Base-by-base conservation (phyloP, 1,284 basidiomycete genomes). In the Apiotrichum veenhuisii region DNA sequence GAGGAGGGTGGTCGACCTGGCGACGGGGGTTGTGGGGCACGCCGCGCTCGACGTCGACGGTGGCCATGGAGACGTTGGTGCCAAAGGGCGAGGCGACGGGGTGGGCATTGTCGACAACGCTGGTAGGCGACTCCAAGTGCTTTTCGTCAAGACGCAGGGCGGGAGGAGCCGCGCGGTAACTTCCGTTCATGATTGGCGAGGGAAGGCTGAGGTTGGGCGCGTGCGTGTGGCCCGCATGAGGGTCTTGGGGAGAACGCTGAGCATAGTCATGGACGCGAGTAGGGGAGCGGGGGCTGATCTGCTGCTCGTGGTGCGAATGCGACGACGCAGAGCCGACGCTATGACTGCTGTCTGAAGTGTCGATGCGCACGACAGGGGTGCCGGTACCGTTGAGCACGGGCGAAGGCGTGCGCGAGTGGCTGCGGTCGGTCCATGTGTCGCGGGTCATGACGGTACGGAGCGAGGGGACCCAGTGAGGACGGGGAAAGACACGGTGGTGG, bases 381-480 rank as follows among this genome's bases (percentile, higher is more conserved):
- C 30, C 30, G n/a, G n/a, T n/a, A n/a, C n/a, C n/a, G n/a, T n/a
- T n/a, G n/a, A n/a, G n/a, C 23, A 49, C 20, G 20, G 49, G 27
- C 22, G 53, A 33, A 37, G 34, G 43, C 18, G 46, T 43, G 15
- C 49, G 44, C 27, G 52, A 34, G 20, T 18, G 8, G 7, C 15
- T 30, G 18, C 37, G 26, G 20, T 36, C 47, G 11, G 26, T 33
- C 25, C 9, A 42, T 1, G 53, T 55, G 52, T 58, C 54, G 40
- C 54, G 54, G 22, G 44, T 52, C 33, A 48, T 50, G 10, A 62
- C 57, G 26, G 61, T 62, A 46, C 49, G 57, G 8, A 62, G 54
- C 15, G 72, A 73, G 1, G 70, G 66, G 8, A 76, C 70, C 76
- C 76, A 78, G 50, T 69, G 55, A 60, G 72, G 78, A 58, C 58